Evolutionary conservation across 192 early-diverging fungal genomes (phyloP), one percentile per base, ranked within the genome.

Genomic region (Lobosporangium transversale): DNA sequence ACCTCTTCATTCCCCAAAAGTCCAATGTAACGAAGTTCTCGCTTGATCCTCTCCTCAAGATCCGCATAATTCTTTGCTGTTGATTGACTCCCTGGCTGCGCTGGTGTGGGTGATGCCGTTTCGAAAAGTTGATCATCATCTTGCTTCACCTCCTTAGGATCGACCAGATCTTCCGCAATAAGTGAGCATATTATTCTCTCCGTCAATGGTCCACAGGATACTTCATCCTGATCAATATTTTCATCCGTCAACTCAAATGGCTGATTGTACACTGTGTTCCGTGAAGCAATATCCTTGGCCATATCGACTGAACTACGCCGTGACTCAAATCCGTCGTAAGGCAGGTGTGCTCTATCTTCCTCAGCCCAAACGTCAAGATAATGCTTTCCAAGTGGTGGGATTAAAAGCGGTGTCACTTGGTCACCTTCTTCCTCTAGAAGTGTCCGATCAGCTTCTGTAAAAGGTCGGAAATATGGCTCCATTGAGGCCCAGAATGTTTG

Each of bases 11-110:
- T 91, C 36, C 86, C 90, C 23, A 94, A 63, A 0, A 98, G 80
- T 15, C 94, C 95, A 73, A 97, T 87, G 74, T 90, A 90, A 57
- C 84, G 80, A 58, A 98, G 76, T 76, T 98, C 96, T 24, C 87
- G 87, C 74, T 87, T 89, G 40, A 98, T 70, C 12, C 94, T 79
- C 35, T 95, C 92, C 55, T 98, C 96, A 40, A 97, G 85, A 20
- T 86, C 84, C 21, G 83, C 76, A 36, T 85, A 74, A 40, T 95
- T 91, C 31, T 53, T 59, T 11, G 65, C 43, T 17, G 40, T 58
- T 11, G 62, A 59, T 18, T 76, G 63, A 4, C 12, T 21, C 18
- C 1, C 51, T 3, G 55, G 14, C 0, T 27, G 49, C 2, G 58
- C 17, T 14, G 51, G 51, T 2, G 50, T 44, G 10, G 51, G 9